These are phyloP conservation scores for Scedosporium dehoogii DNA, from an alignment of 2,329 filamentous ascomycete genomes.

Conservation along the genomic window DNA sequence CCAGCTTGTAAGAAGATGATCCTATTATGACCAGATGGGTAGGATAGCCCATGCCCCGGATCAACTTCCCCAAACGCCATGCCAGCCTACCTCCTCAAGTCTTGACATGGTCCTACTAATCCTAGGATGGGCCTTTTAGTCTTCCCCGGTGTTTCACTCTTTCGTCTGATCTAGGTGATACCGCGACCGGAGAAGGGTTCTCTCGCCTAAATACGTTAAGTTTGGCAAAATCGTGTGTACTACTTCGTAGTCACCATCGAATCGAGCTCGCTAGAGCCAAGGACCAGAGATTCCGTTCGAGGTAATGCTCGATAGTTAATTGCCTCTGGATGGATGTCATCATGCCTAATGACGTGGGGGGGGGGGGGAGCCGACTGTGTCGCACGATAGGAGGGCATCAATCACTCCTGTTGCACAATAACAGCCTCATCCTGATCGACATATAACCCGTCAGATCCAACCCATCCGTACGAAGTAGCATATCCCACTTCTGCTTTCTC, in stretches of 20 bases:
- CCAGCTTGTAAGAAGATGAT: neutral
- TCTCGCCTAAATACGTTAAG: neutral
- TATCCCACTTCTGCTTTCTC: neutral
- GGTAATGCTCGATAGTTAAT: no score
- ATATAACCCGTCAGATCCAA: neutral
- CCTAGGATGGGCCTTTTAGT: no score
- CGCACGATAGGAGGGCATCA: neutral
- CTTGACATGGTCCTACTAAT: no score
- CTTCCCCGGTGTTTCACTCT: neutral
- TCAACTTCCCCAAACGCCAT: no score
- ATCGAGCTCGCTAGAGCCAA: no score
- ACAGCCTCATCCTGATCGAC: slow-evolving; percentile 2
- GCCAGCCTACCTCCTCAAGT: no score
- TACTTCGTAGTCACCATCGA: no score
- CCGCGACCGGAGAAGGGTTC: neutral
- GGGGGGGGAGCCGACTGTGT: neutral
- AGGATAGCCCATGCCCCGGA: no score
- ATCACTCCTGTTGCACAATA: slow-evolving; percentile 1
- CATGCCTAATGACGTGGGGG: neutral
- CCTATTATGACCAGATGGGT: neutral
- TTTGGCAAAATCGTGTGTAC: no score
- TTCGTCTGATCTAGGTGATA: neutral
- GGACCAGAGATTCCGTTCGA: no score
- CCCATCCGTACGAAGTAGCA: neutral
- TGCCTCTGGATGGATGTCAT: neutral